Base-by-base conservation (phyloP, 495 filamentous ascomycete genomes). In the Darksidea phi region DNA sequence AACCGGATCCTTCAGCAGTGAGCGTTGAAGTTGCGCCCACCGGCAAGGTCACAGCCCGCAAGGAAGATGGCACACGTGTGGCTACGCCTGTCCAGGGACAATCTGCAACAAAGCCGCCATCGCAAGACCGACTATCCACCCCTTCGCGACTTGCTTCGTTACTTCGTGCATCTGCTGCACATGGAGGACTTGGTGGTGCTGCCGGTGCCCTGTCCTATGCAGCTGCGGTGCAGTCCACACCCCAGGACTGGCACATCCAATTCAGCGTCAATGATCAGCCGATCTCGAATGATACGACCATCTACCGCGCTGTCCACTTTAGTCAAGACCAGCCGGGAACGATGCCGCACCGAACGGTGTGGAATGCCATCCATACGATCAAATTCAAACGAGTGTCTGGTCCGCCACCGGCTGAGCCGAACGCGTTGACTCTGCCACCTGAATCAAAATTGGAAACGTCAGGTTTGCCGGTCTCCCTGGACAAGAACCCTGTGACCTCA, bases 171-270 rank as follows among this genome's bases (percentile, higher is more conserved):
- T 79, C 59, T n/a, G 20, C 57, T 1, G 11, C 59, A 43, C 61
- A 64, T 18, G 62, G 64, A 48, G 55, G 57, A 0, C 49, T 70
- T 15, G 57, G 61, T 12, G 52, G 17, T 57, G 71, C 81, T 21
- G 76, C 83, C 15, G 76, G 81, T 21, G 77, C 82, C 1, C 77
- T 83, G 73, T 93, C 91, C 0, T 96, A 96, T 70, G 88, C 91
- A 15, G 89, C 88, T 36, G 90, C 91, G 5, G 82, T 94, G 64
- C 86, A 89, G 66, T 68, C 84, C 25, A 71, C 82, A 4, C 90
- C 91, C n/a, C 87, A 91, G 59, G 94, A 97, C 69, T 99, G 95
- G 95, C 94, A 99, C 67, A 89, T 99, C 42, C 90, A 97, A 68
- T 99, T 99, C 73, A 95, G 84, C 64, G 85, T 97, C 55, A 86